Percentiles rank a stretch among this genome's conserved stretches.
These are phyloP conservation scores for Mycena albidolilacea DNA, from an alignment of 768 basidiomycete species.

Conservation along the genomic window DNA sequence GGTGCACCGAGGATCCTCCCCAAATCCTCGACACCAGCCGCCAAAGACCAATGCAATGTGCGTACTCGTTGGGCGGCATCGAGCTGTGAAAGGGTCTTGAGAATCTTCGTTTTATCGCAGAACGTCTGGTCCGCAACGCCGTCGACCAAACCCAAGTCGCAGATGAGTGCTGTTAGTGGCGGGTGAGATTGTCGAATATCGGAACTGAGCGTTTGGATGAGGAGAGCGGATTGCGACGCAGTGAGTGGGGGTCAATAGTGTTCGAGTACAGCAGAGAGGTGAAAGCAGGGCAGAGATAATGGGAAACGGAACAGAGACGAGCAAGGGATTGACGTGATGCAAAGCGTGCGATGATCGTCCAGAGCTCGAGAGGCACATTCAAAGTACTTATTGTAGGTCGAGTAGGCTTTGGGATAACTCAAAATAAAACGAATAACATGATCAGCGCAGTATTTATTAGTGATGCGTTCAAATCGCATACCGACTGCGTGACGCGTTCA, in stretches of 20 bases:
- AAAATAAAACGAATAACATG: not conserved
- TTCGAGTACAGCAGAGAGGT: slow-evolving; percentile 14
- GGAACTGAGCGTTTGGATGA: slow-evolving; percentile 8
- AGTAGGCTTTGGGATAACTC: not conserved
- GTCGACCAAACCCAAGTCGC: slow-evolving; percentile 2
- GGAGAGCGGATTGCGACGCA: slow-evolving; percentile 3
- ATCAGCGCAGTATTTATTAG: not conserved
- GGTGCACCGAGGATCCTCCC: slow-evolving; percentile 8
- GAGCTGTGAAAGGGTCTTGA: not conserved
- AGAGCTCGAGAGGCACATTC: slow-evolving; percentile 19
- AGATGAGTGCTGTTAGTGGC: not conserved
- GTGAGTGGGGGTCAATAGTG: slow-evolving; percentile 12
- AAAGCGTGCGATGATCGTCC: slow-evolving; percentile 17
- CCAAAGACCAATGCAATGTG: slow-evolving; percentile 19
- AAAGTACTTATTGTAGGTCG: not conserved
- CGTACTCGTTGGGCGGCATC: not conserved
- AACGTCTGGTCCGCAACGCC: not conserved
- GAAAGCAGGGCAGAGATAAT: not conserved
- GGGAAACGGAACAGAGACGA: slow-evolving; percentile 32
- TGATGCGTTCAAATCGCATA: not conserved
- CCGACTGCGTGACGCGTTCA: not conserved
- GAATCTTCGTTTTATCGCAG: not conserved
- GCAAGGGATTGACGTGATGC: slow-evolving; percentile 19
- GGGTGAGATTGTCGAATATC: not conserved
- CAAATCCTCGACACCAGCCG: slow-evolving; percentile 15